phyloP scores from a whole-genome alignment of 2,329 filamentous ascomycete species.

The Rugonectria rugulosa region DNA sequence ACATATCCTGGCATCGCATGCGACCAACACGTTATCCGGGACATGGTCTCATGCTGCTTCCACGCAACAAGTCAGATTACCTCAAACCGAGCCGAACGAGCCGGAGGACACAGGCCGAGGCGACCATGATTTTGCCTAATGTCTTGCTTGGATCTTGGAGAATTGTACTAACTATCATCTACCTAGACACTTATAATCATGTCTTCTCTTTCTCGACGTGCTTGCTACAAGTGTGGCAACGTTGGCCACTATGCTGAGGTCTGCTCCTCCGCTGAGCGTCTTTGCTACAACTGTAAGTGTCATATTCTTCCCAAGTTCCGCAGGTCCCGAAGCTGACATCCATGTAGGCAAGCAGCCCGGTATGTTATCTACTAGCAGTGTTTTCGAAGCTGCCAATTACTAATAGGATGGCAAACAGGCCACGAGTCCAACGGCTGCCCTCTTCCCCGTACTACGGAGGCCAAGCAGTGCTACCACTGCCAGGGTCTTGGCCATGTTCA shows the following conservation, averaged over 20 bases:
- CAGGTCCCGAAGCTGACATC: conserved; percentile 29
- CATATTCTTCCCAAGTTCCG: neutral
- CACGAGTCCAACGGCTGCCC: conserved; percentile 99
- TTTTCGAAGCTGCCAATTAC: neutral
- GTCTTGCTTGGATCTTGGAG: neutral
- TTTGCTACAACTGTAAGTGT: conserved; percentile 97
- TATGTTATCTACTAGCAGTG: conserved; percentile 39
- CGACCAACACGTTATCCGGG: too few species aligned
- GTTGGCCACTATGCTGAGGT: conserved; percentile 86
- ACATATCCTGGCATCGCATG: too few species aligned
- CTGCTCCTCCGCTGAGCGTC: conserved; percentile 95
- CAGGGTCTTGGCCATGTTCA: conserved; percentile 98
- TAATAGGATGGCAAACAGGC: conserved; percentile 53
- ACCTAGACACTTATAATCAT: conserved; percentile 55
- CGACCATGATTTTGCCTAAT: neutral
- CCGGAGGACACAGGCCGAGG: neutral
- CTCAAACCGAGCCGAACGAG: neutral
- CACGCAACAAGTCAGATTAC: too few species aligned
- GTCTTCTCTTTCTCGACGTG: conserved; percentile 83
- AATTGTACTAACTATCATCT: conserved; percentile 17
- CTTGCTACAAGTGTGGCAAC: conserved; percentile 85
- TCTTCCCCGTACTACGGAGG: conserved; percentile 94
- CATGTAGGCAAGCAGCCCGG: conserved; percentile 79
- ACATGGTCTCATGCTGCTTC: too few species aligned
- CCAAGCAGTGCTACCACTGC: conserved; percentile 99